Evolutionary conservation across 257 asterid genomes (phyloP).

Genomic region (Nicotiana otophora): DNA sequence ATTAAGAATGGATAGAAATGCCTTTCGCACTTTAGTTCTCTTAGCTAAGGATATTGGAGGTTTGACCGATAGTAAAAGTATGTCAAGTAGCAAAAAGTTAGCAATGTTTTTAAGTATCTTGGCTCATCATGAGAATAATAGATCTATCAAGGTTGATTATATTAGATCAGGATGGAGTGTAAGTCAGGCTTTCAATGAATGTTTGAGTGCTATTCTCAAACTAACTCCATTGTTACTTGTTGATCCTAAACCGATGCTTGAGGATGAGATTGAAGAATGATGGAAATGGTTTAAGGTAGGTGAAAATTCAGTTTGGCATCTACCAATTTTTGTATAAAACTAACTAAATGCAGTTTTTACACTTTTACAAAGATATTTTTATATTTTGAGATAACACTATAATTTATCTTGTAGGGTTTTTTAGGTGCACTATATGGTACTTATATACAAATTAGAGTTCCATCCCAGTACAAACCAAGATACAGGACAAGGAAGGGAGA

Average conservation of each 20-base stretch:
- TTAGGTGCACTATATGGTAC: background rate
- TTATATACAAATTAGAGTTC: background rate
- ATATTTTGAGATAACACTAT: background rate
- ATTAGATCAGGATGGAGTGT: too few relatives aligned
- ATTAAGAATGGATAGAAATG: too few relatives aligned
- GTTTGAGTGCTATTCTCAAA: background rate
- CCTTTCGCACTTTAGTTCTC: too few relatives aligned
- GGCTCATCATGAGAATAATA: too few relatives aligned
- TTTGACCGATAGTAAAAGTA: too few relatives aligned
- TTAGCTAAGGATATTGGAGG: too few relatives aligned
- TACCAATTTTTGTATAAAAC: background rate
- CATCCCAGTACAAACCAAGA: background rate
- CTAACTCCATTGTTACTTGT: background rate
- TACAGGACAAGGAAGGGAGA: background rate
- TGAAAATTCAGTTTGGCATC: background rate
- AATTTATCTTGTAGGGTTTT: background rate
- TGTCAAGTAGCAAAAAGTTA: too few relatives aligned
- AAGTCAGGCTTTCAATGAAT: too few relatives aligned
- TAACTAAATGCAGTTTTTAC: background rate
- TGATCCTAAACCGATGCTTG: background rate
- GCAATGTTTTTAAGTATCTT: too few relatives aligned
- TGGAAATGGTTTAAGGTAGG: background rate
- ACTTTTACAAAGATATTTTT: background rate
- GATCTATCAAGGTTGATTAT: too few relatives aligned
- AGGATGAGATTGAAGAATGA: background rate